Base-by-base conservation (phyloP, 2,329 filamentous ascomycete species). In the Cytospora piceae region DNA sequence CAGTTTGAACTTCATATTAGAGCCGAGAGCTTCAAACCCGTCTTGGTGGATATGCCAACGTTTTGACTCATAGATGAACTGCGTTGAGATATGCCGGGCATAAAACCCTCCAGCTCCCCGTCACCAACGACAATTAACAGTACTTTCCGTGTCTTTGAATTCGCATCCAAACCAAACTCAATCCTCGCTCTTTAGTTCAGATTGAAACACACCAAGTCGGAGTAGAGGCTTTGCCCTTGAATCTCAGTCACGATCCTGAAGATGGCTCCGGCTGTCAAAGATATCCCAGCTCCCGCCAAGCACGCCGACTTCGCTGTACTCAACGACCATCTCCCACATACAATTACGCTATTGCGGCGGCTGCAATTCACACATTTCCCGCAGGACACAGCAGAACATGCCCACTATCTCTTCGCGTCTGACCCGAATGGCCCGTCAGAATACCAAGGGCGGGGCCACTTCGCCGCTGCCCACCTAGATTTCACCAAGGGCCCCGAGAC, bases 401-500 rank as follows among this genome's bases (percentile, higher is more conserved):
- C 76, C 7, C 83, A 72, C 63, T 76, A 83, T 9, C 70, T 86
- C 20, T 74, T 80, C 54, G 75, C 74, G 15, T 75, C 74, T 0
- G 37, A 52, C 37, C 29, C 42, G 39, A 51, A 54, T 32, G 52
- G 37, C 17, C 17, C n/a, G 6, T 42, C 22, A 46, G 63, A 3
- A 53, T 58, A 22, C 34, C 15, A 6, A 34, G 27, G 58, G 17
- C 20, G 37, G 2, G 34, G 64, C 14, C 66, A 74, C 15, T 87
- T 90, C 72, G 81, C 83, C 0, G 84, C 83, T 0, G 85, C 84
- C 0, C 90, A 87, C 71, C 72, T 89, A 7, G 89, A 92, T 73
- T 79, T 88, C 24, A 83, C 83, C 4, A 80, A 80, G 62, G 80
- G 82, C 0, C 86, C 85, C 0, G 88, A 90, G 72, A 91, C 89